phyloP scores from a whole-genome alignment of 345 rosid species.

The Melaleuca quinquenervia region DNA sequence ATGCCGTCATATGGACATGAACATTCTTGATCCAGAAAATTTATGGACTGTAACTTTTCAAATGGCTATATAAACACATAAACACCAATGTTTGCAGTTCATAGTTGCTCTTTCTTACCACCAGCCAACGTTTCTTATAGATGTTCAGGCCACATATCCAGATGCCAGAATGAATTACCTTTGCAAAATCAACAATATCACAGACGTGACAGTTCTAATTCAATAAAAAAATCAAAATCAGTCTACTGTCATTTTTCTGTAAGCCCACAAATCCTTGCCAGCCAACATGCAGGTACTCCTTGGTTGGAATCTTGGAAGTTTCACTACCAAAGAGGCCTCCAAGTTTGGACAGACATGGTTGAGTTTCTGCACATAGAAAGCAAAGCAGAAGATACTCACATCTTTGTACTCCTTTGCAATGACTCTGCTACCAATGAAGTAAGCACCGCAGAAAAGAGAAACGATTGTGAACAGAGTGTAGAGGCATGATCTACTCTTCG shows the following conservation, averaged over 20 bases:
- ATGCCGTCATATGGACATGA: background rate
- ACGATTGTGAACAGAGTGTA: slow-evolving; percentile 23
- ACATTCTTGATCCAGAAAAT: background rate
- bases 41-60: background rate
- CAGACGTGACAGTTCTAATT: background rate
- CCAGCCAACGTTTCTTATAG: background rate
- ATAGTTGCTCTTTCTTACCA: background rate
- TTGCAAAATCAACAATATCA: background rate
- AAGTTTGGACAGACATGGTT: no score
- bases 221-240: background rate
- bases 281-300: background rate
- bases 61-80: background rate
- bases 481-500: slow-evolving; percentile 46
- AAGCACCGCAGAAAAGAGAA: slow-evolving; percentile 45
- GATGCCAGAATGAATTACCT: background rate
- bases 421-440: slow-evolving; percentile 41
- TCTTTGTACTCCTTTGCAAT: slow-evolving; percentile 36
- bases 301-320: background rate
- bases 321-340: background rate
- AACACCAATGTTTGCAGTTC: background rate
- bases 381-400: slow-evolving; percentile 26
- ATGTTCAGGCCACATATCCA: background rate
- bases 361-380: background rate
- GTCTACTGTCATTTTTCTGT: background rate
- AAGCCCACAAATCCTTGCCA: background rate